Conservation (phyloP, 2,329 filamentous ascomycete genomes). For the Tolypocladium ovalisporum region DNA sequence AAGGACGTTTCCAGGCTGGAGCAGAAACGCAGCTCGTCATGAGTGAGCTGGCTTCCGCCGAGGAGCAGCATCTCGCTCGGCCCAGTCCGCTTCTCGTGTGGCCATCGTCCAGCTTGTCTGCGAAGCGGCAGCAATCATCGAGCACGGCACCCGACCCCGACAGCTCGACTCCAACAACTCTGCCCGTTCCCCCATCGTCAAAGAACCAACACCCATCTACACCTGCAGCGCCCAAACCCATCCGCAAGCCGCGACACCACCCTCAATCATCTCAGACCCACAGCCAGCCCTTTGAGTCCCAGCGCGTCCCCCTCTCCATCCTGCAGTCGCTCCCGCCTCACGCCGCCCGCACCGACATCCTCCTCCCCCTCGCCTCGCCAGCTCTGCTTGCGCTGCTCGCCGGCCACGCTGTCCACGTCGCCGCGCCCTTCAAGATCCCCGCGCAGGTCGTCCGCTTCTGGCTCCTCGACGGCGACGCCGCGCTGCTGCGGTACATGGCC, state of each 20-base stretch:
- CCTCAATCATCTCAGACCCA: conserved; percentile 10
- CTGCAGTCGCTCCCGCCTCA: conserved; percentile 37
- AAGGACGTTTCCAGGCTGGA: conserved; percentile 15
- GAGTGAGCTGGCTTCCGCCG: conserved; percentile 18
- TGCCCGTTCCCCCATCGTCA: conserved; percentile 7
- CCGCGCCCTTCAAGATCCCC: conserved; percentile 44
- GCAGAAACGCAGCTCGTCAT: conserved; percentile 23
- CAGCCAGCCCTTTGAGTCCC: conserved; percentile 26
- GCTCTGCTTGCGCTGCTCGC: conserved; percentile 37
- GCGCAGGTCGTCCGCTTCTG: conserved; percentile 47
- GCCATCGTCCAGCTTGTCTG: neutral
- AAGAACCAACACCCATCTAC: conserved; percentile 5
- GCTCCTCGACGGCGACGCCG: conserved; percentile 43
- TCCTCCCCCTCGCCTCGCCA: conserved; percentile 37
- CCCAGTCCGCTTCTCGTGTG: conserved; percentile 2
- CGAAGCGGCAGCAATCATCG: neutral
- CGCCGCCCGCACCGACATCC: conserved; percentile 40
- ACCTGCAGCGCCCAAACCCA: conserved; percentile 1
- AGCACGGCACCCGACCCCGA: neutral
- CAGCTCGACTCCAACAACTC: conserved; percentile 5
- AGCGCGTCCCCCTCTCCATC: conserved; percentile 38
- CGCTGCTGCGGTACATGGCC: conserved; percentile 49
- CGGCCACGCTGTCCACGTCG: conserved; percentile 42
- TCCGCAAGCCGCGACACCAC: conserved; percentile 17
- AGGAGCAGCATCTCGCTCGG: conserved; percentile 6